Evolutionary conservation across 179 eudicot species (phyloP).

Genomic region (Nepenthes alata): DNA sequence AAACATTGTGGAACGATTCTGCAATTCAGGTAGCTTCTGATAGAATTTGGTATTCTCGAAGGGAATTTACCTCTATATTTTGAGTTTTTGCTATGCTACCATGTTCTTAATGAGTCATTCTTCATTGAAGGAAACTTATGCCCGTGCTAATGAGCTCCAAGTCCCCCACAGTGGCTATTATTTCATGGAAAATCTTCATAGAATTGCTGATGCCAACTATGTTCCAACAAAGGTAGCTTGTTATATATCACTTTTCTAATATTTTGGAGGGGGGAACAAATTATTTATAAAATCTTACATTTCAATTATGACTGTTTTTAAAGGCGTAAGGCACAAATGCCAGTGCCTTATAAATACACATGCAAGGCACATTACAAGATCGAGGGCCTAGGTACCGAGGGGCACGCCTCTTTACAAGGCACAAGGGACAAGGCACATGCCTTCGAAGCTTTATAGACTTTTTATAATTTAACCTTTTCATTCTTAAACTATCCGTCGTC

Average conservation of each 20-base stretch:
- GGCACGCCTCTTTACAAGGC: too few relatives aligned
- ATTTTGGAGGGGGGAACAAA: neutral
- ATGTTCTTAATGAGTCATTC: conserved; percentile 4
- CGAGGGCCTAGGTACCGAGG: too few relatives aligned
- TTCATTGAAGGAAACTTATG: conserved; percentile 53
- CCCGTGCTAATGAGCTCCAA: conserved; percentile 81
- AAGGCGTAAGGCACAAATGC: too few relatives aligned
- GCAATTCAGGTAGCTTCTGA: conserved; percentile 68
- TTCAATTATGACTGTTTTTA: neutral
- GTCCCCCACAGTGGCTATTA: conserved; percentile 75
- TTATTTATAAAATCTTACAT: neutral
- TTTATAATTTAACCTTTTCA: too few relatives aligned
- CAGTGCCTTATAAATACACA: too few relatives aligned
- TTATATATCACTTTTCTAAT: neutral
- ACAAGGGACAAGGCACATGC: too few relatives aligned
- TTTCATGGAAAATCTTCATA: conserved; percentile 74
- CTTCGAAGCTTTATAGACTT: too few relatives aligned
- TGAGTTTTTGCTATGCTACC: neutral
- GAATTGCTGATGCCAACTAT: conserved; percentile 63
- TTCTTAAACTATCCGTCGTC: too few relatives aligned
- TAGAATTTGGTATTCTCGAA: conserved; percentile 1
- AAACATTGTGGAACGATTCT: conserved; percentile 67
- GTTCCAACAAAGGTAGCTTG: conserved; percentile 74
- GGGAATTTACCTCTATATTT: neutral
- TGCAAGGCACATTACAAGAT: too few relatives aligned